Percentiles rank a stretch among this genome's conserved stretches.
phyloP scores from a whole-genome alignment of 306 rosid genomes.

The Ochetophila trinervis region DNA sequence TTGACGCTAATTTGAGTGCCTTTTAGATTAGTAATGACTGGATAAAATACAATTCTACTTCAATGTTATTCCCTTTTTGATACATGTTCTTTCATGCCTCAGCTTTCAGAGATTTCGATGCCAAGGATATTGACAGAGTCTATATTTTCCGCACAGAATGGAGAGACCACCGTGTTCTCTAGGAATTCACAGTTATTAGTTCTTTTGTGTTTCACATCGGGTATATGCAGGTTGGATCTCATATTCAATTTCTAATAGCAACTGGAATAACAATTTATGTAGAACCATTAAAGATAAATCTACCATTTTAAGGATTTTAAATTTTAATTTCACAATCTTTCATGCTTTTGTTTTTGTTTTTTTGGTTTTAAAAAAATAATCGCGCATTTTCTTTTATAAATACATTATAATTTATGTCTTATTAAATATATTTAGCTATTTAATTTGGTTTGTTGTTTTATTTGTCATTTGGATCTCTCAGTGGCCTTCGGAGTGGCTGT shows the following conservation, averaged over 20 bases:
- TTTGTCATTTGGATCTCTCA: constrained; percentile 46
- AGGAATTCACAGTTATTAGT: constrained; percentile 46
- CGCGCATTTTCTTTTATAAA: not conserved
- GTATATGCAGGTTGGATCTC: constrained; percentile 62
- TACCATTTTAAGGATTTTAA: no score
- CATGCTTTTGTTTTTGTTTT: no score
- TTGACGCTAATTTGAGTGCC: not conserved
- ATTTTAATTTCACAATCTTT: no score
- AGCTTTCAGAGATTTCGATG: constrained; percentile 76
- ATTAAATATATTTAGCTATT: not conserved
- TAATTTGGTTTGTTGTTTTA: constrained; percentile 23
- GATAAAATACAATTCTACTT: not conserved
- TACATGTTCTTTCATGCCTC: constrained; percentile 23
- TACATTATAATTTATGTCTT: no score
- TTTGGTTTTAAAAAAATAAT: no score
- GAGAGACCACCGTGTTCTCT: constrained; percentile 45
- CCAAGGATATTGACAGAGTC: constrained; percentile 64
- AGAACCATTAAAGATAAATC: no score
- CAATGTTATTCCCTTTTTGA: not conserved
- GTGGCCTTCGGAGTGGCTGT: constrained; percentile 73
- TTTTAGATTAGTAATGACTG: no score
- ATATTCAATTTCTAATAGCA: not conserved
- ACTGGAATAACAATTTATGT: not conserved
- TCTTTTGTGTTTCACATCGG: constrained; percentile 60
- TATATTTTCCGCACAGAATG: constrained; percentile 68